Conservation (phyloP, 2,329 filamentous ascomycete species). For the Dactylellina drechsleri region DNA sequence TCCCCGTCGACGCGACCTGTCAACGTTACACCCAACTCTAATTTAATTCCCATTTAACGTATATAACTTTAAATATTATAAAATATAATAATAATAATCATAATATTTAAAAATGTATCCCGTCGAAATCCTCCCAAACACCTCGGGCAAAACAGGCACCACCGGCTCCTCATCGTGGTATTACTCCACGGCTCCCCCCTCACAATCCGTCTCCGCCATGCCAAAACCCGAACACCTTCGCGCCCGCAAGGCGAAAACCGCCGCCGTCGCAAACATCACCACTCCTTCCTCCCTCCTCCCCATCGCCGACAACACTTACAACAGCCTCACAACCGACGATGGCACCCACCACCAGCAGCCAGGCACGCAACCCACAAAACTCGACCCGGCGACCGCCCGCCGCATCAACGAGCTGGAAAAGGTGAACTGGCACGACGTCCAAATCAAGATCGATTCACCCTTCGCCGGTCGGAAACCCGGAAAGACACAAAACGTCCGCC, state of each 20-base stretch:
- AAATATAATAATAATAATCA: too few relatives aligned
- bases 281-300: not conserved
- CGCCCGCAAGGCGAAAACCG: conserved; percentile 37
- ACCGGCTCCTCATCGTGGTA: conserved; percentile 52
- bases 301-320: not conserved
- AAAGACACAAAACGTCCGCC: conserved; percentile 74
- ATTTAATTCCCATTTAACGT: too few relatives aligned
- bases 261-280: conserved; percentile 24
- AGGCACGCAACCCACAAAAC: conserved; percentile 13
- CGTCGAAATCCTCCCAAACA: conserved; percentile 52
- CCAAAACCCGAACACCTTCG: conserved; percentile 53
- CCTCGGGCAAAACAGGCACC: conserved; percentile 41
- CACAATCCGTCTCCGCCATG: conserved; percentile 54
- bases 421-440: conserved; percentile 78
- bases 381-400: conserved; percentile 60
- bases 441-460: conserved; percentile 65
- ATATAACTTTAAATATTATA: not conserved
- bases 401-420: conserved; percentile 84
- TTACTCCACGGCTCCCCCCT: conserved; percentile 52
- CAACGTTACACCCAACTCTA: not conserved
- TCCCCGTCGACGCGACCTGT: not conserved
- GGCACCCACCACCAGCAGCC: too few relatives aligned
- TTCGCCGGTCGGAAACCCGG: conserved; percentile 53
- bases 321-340: not conserved
- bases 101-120: conserved; percentile 13